phyloP scores from a whole-genome alignment of 768 basidiomycete species.

The Termitomyces sp. region DNA sequence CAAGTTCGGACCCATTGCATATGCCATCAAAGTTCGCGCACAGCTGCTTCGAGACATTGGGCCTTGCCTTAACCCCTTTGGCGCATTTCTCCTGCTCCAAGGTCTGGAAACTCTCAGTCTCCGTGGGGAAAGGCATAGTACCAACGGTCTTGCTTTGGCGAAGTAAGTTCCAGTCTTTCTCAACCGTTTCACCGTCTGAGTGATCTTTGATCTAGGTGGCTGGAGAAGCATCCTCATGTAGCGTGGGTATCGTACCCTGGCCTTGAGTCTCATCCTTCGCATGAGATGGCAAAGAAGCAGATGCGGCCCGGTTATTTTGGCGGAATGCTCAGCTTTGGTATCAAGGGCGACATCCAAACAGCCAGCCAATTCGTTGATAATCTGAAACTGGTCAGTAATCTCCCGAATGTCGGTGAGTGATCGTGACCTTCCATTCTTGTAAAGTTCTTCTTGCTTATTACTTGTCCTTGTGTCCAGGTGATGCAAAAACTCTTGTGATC shows the following conservation, averaged over 20 bases:
- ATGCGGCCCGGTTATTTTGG: slow-evolving; percentile 59
- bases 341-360: slow-evolving; percentile 52
- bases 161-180: slow-evolving; percentile 28
- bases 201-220: slow-evolving; percentile 35
- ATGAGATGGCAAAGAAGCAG: slow-evolving; percentile 55
- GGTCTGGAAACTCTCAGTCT: slow-evolving; percentile 77
- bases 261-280: slow-evolving; percentile 56
- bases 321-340: slow-evolving; percentile 77
- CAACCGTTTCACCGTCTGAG: slow-evolving; percentile 9
- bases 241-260: slow-evolving; percentile 82
- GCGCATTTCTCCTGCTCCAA: slow-evolving; percentile 72
- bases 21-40: slow-evolving; percentile 62
- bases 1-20: slow-evolving; percentile 63
- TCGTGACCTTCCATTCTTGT: background rate
- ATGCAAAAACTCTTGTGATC: slow-evolving; percentile 80
- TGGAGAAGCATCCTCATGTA: slow-evolving; percentile 64
- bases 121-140: slow-evolving; percentile 66
- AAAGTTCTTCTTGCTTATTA: background rate
- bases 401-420: slow-evolving; percentile 66
- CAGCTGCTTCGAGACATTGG: slow-evolving; percentile 69
- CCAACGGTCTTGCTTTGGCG: slow-evolving; percentile 71
- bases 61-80: slow-evolving; percentile 66
- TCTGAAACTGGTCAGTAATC: slow-evolving; percentile 67
- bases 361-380: slow-evolving; percentile 68
- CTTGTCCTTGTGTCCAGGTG: slow-evolving; percentile 33